Percentiles rank a stretch among this genome's conserved stretches.
Conservation (phyloP, 148 eudicot genomes). For the Rhododendron griersonianum region DNA sequence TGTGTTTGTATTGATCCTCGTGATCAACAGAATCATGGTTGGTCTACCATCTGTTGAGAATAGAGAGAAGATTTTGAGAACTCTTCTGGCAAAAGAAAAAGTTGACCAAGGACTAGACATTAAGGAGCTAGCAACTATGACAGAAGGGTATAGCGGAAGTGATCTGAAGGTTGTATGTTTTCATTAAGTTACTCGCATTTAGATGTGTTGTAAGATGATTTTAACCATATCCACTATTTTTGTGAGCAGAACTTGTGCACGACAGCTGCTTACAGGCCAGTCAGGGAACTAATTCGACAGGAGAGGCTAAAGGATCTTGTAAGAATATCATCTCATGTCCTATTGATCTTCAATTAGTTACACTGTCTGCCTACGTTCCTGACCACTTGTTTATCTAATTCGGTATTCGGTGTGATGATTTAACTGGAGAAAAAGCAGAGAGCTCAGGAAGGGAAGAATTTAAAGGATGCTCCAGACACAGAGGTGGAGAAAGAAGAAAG, state of each 20-base stretch:
- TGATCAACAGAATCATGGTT: slow-evolving; percentile 63
- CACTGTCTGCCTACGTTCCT: not conserved
- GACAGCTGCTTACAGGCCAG: slow-evolving; percentile 96
- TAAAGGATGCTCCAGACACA: slow-evolving; percentile 9
- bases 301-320: slow-evolving; percentile 81
- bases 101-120: slow-evolving; percentile 52
- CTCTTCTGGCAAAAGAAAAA: slow-evolving; percentile 82
- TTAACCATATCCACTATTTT: slow-evolving; percentile 5
- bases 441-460: slow-evolving; percentile 29
- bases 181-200: not conserved
- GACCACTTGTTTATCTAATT: not conserved
- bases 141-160: slow-evolving; percentile 90
- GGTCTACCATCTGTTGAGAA: slow-evolving; percentile 74
- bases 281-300: slow-evolving; percentile 81
- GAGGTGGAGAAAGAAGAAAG: slow-evolving; percentile 45
- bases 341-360: not conserved
- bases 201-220: not conserved
- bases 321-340: slow-evolving; percentile 3
- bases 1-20: not conserved
- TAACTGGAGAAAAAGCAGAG: slow-evolving; percentile 48
- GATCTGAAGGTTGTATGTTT: slow-evolving; percentile 66
- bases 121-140: slow-evolving; percentile 70
- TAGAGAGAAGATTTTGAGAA: slow-evolving; percentile 78
- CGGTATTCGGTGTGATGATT: not conserved
- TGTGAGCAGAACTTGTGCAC: slow-evolving; percentile 72